Conservation (phyloP, 2,329 filamentous ascomycete species). For the Ophiosphaerella korrae region DNA sequence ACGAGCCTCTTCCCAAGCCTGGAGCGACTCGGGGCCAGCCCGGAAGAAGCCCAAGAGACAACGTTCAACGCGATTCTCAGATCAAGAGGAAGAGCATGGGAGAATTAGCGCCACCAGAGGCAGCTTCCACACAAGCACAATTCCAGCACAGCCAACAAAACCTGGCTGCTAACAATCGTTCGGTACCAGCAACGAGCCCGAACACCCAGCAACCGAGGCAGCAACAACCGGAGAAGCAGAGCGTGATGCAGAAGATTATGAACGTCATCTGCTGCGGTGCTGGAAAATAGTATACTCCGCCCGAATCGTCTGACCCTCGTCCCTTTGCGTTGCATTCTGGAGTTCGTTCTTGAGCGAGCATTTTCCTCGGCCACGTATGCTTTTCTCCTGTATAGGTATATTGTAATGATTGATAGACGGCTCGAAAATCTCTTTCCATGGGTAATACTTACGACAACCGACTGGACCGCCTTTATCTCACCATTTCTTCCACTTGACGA, state of each 20-base stretch:
- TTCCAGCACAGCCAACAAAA: slow-evolving; percentile 96
- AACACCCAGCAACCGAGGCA: slow-evolving; percentile 59
- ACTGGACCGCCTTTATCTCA: slow-evolving; percentile 36
- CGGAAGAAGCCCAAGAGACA: slow-evolving; percentile 45
- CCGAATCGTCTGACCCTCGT: slow-evolving; percentile 20
- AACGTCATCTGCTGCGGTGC: slow-evolving; percentile 84
- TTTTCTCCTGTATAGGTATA: slow-evolving; percentile 47
- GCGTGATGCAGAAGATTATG: slow-evolving; percentile 89
- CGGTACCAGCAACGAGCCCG: slow-evolving; percentile 51
- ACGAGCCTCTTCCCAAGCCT: slow-evolving; percentile 61
- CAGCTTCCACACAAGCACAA: slow-evolving; percentile 85
- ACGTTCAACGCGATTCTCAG: slow-evolving; percentile 28
- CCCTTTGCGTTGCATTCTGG: slow-evolving; percentile 41
- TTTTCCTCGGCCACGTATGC: slow-evolving; percentile 29
- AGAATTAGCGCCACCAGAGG: slow-evolving; percentile 82
- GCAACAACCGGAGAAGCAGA: slow-evolving; percentile 69
- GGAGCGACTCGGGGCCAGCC: slow-evolving; percentile 63
- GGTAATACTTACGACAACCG: slow-evolving; percentile 43
- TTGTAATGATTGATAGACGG: slow-evolving; percentile 50
- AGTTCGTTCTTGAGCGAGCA: slow-evolving; percentile 42
- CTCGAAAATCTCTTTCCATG: slow-evolving; percentile 42
- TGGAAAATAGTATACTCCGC: slow-evolving; percentile 33
- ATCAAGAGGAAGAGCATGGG: slow-evolving; percentile 73
- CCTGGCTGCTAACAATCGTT: slow-evolving; percentile 68
- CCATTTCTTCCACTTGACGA: slow-evolving; percentile 29